These are phyloP conservation scores for Xylaria sp. DNA, from an alignment of 2,329 filamentous ascomycete genomes.

Conservation along the genomic window DNA sequence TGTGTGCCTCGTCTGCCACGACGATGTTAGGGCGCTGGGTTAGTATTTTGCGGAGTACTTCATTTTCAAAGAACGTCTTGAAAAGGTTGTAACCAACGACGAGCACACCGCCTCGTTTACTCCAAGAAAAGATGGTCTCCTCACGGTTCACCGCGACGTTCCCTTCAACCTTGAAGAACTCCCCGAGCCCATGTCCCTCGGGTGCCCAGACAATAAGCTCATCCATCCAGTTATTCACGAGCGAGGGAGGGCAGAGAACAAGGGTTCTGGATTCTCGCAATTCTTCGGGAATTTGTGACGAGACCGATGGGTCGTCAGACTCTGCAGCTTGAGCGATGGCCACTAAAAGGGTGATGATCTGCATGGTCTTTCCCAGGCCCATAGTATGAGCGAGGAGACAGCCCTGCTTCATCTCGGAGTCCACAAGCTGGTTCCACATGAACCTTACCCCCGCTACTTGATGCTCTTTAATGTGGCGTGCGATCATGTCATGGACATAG, in stretches of 20 bases:
- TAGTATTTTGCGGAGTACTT: slow-evolving; percentile 51
- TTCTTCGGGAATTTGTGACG: slow-evolving; percentile 67
- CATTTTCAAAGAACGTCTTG: slow-evolving; percentile 39
- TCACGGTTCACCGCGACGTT: slow-evolving; percentile 43
- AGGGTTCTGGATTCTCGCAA: slow-evolving; percentile 67
- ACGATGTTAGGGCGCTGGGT: slow-evolving; percentile 69
- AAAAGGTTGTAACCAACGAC: slow-evolving; percentile 77
- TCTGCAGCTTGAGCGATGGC: slow-evolving; percentile 68
- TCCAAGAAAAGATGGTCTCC: slow-evolving; percentile 60
- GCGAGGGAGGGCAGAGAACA: slow-evolving; percentile 72
- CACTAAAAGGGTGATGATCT: slow-evolving; percentile 81
- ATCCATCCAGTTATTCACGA: slow-evolving; percentile 82
- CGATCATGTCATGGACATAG: slow-evolving; percentile 67
- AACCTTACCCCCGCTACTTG: slow-evolving; percentile 83
- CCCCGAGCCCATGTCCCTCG: slow-evolving; percentile 53
- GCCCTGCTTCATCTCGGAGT: slow-evolving; percentile 63
- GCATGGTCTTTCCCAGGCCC: slow-evolving; percentile 92
- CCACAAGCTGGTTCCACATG: slow-evolving; percentile 83
- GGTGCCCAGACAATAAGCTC: slow-evolving; percentile 75
- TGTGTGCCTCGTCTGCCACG: slow-evolving; percentile 84
- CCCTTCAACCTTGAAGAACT: slow-evolving; percentile 58
- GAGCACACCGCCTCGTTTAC: slow-evolving; percentile 68
- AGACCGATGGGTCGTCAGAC: slow-evolving; percentile 60
- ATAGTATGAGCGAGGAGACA: slow-evolving; percentile 87
- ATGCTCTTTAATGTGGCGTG: slow-evolving; percentile 70